Evolutionary conservation across 129 eudicot genomes (phyloP).

Genomic region (Ambrosia trifida): DNA sequence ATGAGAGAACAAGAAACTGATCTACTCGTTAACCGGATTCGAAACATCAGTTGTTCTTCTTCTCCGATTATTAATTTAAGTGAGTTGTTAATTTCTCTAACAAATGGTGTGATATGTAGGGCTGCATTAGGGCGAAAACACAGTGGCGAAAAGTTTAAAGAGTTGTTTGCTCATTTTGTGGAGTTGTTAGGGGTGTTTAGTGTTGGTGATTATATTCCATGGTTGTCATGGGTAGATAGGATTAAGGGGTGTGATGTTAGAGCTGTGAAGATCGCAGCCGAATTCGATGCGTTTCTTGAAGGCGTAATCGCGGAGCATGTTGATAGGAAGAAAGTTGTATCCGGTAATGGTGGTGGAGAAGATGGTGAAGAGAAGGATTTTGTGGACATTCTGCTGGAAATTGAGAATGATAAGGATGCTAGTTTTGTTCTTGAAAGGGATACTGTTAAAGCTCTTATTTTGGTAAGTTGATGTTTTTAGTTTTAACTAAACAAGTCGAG

Average conservation of each 20-base stretch:
- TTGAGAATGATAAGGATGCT: conserved; percentile 26
- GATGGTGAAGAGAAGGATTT: conserved; percentile 36
- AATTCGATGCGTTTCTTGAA: conserved; percentile 41
- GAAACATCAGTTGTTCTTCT: conserved; percentile 13
- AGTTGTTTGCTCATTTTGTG: conserved; percentile 32
- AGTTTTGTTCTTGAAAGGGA: conserved; percentile 42
- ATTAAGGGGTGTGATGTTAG: conserved; percentile 32
- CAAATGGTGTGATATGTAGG: conserved; percentile 45
- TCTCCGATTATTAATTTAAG: conserved; percentile 33
- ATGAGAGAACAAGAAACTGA: conserved; percentile 42
- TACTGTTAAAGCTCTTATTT: conserved; percentile 43
- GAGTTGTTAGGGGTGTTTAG: conserved; percentile 39
- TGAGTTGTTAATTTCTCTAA: conserved; percentile 8
- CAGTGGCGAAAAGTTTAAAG: conserved; percentile 27
- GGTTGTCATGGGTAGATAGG: conserved; percentile 43
- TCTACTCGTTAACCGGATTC: conserved; percentile 32
- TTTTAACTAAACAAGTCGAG: no score
- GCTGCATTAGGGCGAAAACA: conserved; percentile 42
- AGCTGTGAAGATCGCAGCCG: conserved; percentile 30
- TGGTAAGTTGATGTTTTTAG: conserved; percentile 28
- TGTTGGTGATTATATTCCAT: conserved; percentile 47
- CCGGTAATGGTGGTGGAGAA: conserved; percentile 24
- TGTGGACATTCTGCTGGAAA: conserved; percentile 47
- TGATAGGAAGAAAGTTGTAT: not conserved
- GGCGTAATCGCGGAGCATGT: conserved; percentile 38